Percentiles rank a stretch among this genome's conserved stretches.
Conservation (phyloP, 805 yeast species). For the Lachancea sp. region DNA sequence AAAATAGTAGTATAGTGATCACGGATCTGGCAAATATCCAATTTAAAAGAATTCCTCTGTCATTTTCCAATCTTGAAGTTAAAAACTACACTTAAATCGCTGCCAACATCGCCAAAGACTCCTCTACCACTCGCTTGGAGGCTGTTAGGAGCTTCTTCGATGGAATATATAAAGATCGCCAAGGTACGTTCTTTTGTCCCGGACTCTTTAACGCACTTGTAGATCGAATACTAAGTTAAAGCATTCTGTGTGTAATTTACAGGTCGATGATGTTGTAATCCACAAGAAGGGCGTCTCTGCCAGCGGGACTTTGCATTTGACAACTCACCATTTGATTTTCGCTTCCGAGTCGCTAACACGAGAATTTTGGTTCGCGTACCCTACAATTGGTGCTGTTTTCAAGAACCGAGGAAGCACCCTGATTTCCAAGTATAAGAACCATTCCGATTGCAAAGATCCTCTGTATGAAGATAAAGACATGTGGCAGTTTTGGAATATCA, state of each 20-base stretch:
- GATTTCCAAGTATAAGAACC: conserved; percentile 20
- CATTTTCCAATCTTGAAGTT: too few species aligned
- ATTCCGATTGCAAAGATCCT: conserved; percentile 15
- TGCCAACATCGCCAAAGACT: background rate
- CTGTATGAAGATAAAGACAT: conserved; percentile 25
- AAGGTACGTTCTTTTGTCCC: conserved; percentile 31
- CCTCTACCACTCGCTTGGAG: background rate
- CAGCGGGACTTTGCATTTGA: conserved; percentile 60
- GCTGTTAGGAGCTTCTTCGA: conserved; percentile 14
- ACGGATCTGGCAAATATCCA: too few species aligned
- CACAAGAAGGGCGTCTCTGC: conserved; percentile 50
- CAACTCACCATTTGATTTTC: conserved; percentile 72
- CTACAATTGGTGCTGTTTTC: conserved; percentile 62
- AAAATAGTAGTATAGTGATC: too few species aligned
- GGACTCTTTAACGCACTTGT: conserved; percentile 4
- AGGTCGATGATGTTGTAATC: conserved; percentile 46
- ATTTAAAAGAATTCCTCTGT: too few species aligned
- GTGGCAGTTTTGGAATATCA: conserved; percentile 44
- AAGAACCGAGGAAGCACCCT: conserved; percentile 49
- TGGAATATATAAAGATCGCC: conserved; percentile 54
- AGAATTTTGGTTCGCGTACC: conserved; percentile 91
- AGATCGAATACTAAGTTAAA: background rate
- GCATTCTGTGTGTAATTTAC: conserved; percentile 1
- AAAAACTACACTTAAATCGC: too few species aligned
- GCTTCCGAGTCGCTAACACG: conserved; percentile 35